Evolutionary conservation across 345 rosid genomes (phyloP).

Genomic region (Excoecaria cochinchinensis): DNA sequence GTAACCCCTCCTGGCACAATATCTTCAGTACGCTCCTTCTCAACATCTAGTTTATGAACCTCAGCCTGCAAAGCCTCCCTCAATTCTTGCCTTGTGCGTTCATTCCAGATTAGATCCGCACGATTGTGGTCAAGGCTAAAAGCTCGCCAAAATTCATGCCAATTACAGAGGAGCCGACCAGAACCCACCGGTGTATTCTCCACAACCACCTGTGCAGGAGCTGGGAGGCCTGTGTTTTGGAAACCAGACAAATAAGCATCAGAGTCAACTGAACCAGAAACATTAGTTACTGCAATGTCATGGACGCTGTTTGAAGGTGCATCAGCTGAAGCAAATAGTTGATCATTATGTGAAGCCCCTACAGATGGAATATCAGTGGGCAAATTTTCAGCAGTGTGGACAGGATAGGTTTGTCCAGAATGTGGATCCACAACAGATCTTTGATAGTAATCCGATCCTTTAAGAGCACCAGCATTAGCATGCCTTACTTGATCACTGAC

Average conservation of each 20-base stretch:
- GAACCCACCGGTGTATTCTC: constrained; percentile 94
- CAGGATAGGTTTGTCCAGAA: constrained; percentile 44
- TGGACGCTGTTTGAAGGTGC: constrained; percentile 37
- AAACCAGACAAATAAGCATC: constrained; percentile 45
- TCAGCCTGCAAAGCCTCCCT: constrained; percentile 97
- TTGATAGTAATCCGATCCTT: constrained; percentile 50
- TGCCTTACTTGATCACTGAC: constrained; percentile 53
- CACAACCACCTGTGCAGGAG: constrained; percentile 97
- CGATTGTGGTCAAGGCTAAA: constrained; percentile 98
- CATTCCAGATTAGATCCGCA: constrained; percentile 99
- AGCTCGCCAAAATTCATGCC: constrained; percentile 99
- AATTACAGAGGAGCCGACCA: constrained; percentile 84
- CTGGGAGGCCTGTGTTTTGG: constrained; percentile 65
- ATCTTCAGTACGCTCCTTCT: constrained; percentile 96
- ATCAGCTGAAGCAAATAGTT: constrained; percentile 41
- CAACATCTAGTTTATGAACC: constrained; percentile 93
- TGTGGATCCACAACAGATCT: constrained; percentile 44
- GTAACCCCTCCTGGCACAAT: constrained; percentile 77
- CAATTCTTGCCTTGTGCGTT: constrained; percentile 95
- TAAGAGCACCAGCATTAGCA: constrained; percentile 35
- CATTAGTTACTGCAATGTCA: constrained; percentile 48
- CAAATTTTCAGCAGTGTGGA: constrained; percentile 49
- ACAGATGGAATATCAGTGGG: constrained; percentile 37
- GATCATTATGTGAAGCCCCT: constrained; percentile 54
- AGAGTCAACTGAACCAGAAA: constrained; percentile 43